A percentile compares a stretch with the other conserved stretches of the same genome.
phyloP scores from a whole-genome alignment of 768 basidiomycete genomes.

The Collybia sordida region DNA sequence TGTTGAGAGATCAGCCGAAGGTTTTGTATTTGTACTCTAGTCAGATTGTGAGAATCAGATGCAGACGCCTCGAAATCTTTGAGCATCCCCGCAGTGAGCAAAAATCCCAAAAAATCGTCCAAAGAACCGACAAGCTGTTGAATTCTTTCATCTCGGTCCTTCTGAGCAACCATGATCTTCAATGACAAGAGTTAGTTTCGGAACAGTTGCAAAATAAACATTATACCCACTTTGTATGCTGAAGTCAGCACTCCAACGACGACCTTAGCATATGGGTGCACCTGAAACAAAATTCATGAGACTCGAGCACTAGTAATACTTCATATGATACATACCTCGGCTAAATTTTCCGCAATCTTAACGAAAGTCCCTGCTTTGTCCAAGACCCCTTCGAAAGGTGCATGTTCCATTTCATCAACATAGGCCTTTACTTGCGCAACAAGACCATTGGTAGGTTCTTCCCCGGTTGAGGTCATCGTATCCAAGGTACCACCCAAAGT shows the following conservation, averaged over 20 bases:
- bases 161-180: not conserved
- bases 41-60: not conserved
- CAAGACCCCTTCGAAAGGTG: not conserved
- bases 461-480: not conserved
- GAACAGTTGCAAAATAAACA: not conserved
- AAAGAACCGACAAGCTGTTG: not conserved
- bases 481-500: not conserved
- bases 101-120: not conserved
- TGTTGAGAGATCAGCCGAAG: conserved; percentile 18
- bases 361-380: not conserved
- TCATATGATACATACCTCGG: not conserved
- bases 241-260: not conserved
- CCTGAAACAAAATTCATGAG: not conserved
- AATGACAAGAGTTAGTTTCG: not conserved
- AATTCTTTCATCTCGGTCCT: not conserved
- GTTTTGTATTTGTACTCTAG: conserved; percentile 8
- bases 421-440: not conserved
- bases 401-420: not conserved
- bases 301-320: not conserved
- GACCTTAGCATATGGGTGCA: not conserved
- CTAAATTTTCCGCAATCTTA: not conserved
- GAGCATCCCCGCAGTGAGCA: not conserved
- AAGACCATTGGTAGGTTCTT: not conserved
- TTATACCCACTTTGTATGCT: not conserved
- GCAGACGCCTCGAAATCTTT: not conserved